These are phyloP conservation scores for Dactylonectria macrodidyma DNA, from an alignment of 2,329 filamentous ascomycete species.

Conservation along the genomic window DNA sequence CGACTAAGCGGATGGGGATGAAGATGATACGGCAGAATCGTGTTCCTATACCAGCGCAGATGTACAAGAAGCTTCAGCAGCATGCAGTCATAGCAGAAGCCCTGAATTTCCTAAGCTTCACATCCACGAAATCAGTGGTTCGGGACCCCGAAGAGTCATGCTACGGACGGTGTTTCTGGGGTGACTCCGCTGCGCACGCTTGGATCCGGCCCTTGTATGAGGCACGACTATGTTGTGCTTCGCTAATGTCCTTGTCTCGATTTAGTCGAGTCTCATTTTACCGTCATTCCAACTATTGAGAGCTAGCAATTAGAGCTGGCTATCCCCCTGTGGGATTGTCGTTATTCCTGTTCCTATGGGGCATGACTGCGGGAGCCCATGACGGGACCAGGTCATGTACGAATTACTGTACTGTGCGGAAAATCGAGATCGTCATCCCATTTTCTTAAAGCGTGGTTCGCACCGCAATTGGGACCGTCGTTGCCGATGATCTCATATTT, in stretches of 20 bases:
- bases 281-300: neutral
- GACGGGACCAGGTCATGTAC: no score
- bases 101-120: neutral
- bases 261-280: neutral
- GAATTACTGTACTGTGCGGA: no score
- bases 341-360: neutral
- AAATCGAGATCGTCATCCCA: neutral
- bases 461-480: neutral
- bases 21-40: conserved; percentile 1
- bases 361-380: neutral
- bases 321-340: neutral
- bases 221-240: neutral
- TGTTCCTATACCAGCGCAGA: neutral
- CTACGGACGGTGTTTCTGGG: no score
- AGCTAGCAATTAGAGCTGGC: neutral
- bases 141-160: neutral
- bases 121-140: neutral
- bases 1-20: neutral
- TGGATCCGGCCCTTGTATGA: conserved; percentile 14
- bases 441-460: no score
- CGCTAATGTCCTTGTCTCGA: neutral
- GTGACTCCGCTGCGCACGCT: conserved; percentile 20
- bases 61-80: neutral
- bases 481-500: neutral
- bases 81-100: neutral